Base-by-base conservation (phyloP, 169 alveolate genomes). In the Cryptosporidium ubiquitum region DNA sequence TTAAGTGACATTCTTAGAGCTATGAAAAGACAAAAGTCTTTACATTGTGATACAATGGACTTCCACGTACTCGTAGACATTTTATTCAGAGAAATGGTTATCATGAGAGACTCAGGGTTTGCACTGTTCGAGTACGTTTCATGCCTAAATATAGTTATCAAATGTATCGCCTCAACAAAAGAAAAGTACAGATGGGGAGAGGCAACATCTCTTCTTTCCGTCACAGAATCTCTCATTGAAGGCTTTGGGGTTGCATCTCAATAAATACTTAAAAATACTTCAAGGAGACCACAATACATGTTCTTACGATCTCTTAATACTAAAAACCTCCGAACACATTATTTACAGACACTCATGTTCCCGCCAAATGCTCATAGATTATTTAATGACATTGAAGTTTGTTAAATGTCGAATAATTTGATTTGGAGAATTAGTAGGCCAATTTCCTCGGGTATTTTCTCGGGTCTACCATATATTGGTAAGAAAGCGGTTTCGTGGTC, bases 111-210 rank as follows among this genome's bases (percentile, higher is more conserved):
- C 49, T 42, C 47, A 20, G 89, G 89, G 12, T 79, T 79, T 40
- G 89, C 89, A 26, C 52, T 58, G 3, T 79, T 79, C 6, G 89
- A 79, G 37, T 79, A 61, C 23, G 89, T 79, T 64, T 79, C 89
- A 16, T 79, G 89, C 58, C 40, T 79, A 31, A 79, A 79, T 79
- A 79, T 79, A 26, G 89, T 79, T 4, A 79, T 64, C 23, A 79
- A 79, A 47, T 79, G 89, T 39, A 79, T 79, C 26, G 52, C 89
- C 23, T 79, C 89, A 3, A 79, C 89, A n/a, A 58, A 58, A 26
- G 89, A 79, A 42, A 79, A 61, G 58, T 79, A 79, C 44, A 26
- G 89, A 29, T 79, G 89, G 89, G 89, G 89, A 5, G 89, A 79
- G 33, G 89, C 89, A 6, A 79, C 89, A 12, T 58, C 89, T 9